Base-by-base conservation (phyloP, 1,284 basidiomycete species). In the Pseudozyma hubeiensis region DNA sequence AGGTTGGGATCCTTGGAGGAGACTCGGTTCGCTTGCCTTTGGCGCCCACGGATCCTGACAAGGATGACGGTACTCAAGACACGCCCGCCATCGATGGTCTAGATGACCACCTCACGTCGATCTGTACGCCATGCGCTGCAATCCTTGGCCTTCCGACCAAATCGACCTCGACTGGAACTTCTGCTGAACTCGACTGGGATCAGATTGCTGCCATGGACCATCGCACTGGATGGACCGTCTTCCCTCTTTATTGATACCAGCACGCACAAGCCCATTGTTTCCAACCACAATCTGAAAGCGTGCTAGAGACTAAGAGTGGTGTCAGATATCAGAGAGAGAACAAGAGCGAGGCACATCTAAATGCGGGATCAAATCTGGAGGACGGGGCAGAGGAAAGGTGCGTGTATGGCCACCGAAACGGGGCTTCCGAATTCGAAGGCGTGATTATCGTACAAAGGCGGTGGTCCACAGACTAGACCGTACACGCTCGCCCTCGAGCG, bases 1-100 rank as follows among this genome's bases (percentile, higher is more conserved):
- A 63, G 40, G 53, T 69, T 19, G 65, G 71, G n/a, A 66, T 74
- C 8, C 19, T 74, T 6, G 71, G 71, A 34, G 71, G 71, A 8
- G 55, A 65, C 17, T 44, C 58, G 3, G 62, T 74, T 9, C 53
- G 54, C n/a, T 11, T 74, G 4, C 65, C 56, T 4, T 24, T 40
- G 5, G 40, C 13, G n/a, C 14, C 35, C 1, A 16, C 7, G 16
- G 17, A 31, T 11, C 24, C 13, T 2, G 54, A 53, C 9, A 34
- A 33, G 19, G 19, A 41, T 0, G 31, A 19, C n/a, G 33, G 17
- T 33, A 30, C 24, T 17, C 45, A 51, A n/a, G 58, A 31, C 17
- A 47, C 54, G 19, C 7, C 49, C 1, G 45, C 45, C 1, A 34
- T 74, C 9, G 39, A 53, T 6, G 71, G 63, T 4, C 24, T 66